Conservation (phyloP, 768 basidiomycete species). For the Hortiboletus flavorubellus region DNA sequence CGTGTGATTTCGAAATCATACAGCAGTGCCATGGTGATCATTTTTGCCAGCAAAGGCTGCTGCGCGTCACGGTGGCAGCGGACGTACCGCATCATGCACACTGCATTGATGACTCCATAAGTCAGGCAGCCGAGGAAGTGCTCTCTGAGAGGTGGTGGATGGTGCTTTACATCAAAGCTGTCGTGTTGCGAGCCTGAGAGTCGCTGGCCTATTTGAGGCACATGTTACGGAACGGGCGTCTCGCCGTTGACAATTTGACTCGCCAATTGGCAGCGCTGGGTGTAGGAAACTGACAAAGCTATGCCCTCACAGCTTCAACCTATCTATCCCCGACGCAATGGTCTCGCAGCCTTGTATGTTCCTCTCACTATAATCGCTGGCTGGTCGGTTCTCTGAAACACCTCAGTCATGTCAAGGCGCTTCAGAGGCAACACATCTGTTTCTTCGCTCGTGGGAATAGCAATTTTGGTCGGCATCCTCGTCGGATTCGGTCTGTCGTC, state of each 20-base stretch:
- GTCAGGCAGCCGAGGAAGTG: too few species aligned
- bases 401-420: slow-evolving; percentile 4
- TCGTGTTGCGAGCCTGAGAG: too few species aligned
- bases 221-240: not conserved
- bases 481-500: slow-evolving; percentile 27
- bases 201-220: too few species aligned
- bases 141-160: too few species aligned
- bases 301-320: slow-evolving; percentile 1
- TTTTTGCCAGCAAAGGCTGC: too few species aligned
- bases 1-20: too few species aligned
- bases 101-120: too few species aligned
- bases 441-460: slow-evolving; percentile 15
- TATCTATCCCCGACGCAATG: not conserved
- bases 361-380: not conserved
- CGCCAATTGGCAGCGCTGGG: not conserved
- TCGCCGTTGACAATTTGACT: not conserved
- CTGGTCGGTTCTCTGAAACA: not conserved
- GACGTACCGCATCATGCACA: too few species aligned
- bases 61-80: too few species aligned
- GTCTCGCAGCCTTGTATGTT: not conserved
- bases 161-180: too few species aligned
- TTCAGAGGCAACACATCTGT: not conserved
- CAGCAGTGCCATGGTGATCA: too few species aligned
- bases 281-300: not conserved
- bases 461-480: slow-evolving; percentile 28